A percentile compares a stretch with the other conserved stretches of the same genome.
Conservation (phyloP, 108 stramenopile genomes). For the Pseudonitzschia delicatissima region DNA sequence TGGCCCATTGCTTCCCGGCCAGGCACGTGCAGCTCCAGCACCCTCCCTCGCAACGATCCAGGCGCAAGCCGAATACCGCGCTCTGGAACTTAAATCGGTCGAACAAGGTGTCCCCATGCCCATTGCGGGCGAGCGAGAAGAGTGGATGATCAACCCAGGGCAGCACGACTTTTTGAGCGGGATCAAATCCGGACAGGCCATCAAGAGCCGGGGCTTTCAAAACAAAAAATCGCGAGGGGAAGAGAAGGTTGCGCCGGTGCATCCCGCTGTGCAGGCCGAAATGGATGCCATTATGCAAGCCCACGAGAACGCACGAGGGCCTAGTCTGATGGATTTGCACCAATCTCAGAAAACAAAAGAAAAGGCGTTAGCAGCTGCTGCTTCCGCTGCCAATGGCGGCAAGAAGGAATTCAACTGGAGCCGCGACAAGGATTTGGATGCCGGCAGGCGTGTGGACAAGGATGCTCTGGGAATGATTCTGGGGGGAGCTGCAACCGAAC, state of each 20-base stretch:
- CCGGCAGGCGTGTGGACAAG: conserved; percentile 84
- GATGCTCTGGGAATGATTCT: conserved; percentile 70
- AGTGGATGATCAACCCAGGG: conserved; percentile 88
- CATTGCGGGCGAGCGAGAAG: conserved; percentile 53
- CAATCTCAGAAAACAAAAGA: conserved; percentile 43
- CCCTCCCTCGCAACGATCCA: conserved; percentile 28
- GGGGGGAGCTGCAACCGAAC: conserved; percentile 67
- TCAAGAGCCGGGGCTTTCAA: conserved; percentile 61
- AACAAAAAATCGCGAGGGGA: conserved; percentile 33
- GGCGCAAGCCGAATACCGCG: conserved; percentile 31
- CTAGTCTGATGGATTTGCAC: conserved; percentile 71
- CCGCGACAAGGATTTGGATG: conserved; percentile 74
- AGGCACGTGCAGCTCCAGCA: conserved; percentile 27
- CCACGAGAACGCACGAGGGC: conserved; percentile 70
- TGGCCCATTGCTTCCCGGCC: conserved; percentile 61
- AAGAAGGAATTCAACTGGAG: conserved; percentile 67
- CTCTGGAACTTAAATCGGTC: conserved; percentile 29
- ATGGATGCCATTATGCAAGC: conserved; percentile 71
- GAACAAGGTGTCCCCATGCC: conserved; percentile 22
- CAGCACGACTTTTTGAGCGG: conserved; percentile 79
- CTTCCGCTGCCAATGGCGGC: conserved; percentile 8
- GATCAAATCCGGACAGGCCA: conserved; percentile 49
- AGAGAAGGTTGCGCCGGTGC: conserved; percentile 31
- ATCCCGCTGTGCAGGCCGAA: conserved; percentile 73
- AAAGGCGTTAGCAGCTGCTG: conserved; percentile 32